phyloP scores from a whole-genome alignment of 495 filamentous ascomycete genomes.

The Penicillium subrubescens region DNA sequence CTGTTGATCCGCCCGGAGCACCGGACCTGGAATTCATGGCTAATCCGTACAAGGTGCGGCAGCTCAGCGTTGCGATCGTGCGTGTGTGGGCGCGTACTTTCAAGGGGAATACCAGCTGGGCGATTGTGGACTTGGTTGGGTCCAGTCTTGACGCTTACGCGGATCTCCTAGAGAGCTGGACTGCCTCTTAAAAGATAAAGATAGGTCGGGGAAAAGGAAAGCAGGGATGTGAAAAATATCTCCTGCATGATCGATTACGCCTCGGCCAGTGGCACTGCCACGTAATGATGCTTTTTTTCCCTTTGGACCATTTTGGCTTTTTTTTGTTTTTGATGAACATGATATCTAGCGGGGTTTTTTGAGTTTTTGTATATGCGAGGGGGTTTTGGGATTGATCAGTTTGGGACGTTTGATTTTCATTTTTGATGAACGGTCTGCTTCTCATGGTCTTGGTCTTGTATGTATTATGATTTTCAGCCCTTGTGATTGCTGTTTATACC shows the following conservation, averaged over 20 bases:
- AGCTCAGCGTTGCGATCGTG: constrained; percentile 54
- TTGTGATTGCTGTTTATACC: constrained; percentile 26
- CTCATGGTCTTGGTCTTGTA: constrained; percentile 16
- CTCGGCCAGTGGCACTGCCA: constrained; percentile 1
- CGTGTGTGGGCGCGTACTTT: constrained; percentile 56
- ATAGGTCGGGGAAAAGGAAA: not conserved
- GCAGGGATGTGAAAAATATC: not conserved
- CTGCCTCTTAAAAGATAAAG: not conserved
- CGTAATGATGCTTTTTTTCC: constrained; percentile 20
- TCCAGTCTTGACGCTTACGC: constrained; percentile 49
- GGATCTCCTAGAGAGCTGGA: constrained; percentile 40
- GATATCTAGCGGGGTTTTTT: constrained; percentile 20
- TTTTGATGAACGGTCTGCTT: not conserved
- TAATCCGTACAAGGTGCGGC: constrained; percentile 48
- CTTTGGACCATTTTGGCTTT: constrained; percentile 1
- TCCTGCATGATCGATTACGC: not conserved
- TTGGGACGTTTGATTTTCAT: constrained; percentile 5
- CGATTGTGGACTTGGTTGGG: constrained; percentile 53
- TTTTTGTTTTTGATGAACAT: constrained; percentile 14
- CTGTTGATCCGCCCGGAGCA: constrained; percentile 52
- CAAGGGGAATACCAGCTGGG: constrained; percentile 58
- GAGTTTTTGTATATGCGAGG: constrained; percentile 17
- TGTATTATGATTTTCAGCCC: constrained; percentile 20
- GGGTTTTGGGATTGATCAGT: constrained; percentile 1
- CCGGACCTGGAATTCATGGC: constrained; percentile 49